Percentiles rank a stretch among this genome's conserved stretches.
Conservation (phyloP, 2,329 filamentous ascomycete species). For the Phaeophleospora eucalypticola region DNA sequence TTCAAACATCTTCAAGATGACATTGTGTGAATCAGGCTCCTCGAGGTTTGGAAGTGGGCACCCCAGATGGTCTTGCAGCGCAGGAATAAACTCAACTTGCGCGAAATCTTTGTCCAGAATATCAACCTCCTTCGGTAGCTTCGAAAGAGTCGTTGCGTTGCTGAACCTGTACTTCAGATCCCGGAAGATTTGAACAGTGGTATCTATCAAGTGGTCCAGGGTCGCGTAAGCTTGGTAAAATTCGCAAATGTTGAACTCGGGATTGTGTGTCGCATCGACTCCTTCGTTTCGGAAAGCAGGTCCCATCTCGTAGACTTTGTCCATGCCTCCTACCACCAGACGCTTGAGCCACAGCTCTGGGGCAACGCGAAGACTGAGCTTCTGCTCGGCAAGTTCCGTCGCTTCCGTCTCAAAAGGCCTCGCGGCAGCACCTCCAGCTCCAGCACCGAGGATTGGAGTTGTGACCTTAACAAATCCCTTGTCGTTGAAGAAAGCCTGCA, state of each 20-base stretch:
- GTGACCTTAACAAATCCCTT: slow-evolving; percentile 79
- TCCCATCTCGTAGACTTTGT: slow-evolving; percentile 88
- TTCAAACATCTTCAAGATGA: slow-evolving; percentile 55
- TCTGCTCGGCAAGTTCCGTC: slow-evolving; percentile 68
- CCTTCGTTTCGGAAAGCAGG: slow-evolving; percentile 87
- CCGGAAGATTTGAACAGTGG: slow-evolving; percentile 63
- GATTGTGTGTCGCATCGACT: slow-evolving; percentile 86
- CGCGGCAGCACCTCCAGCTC: slow-evolving; percentile 82
- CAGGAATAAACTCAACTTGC: slow-evolving; percentile 78
- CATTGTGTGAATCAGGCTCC: slow-evolving; percentile 50
- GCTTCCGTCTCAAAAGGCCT: slow-evolving; percentile 79
- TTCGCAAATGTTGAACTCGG: slow-evolving; percentile 95
- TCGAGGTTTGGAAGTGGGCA: slow-evolving; percentile 52
- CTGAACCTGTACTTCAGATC: slow-evolving; percentile 14
- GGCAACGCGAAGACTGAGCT: slow-evolving; percentile 78
- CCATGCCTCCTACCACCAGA: slow-evolving; percentile 81
- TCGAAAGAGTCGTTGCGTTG: neutral
- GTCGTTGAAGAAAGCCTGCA: slow-evolving; percentile 69
- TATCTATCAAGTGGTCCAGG: slow-evolving; percentile 66
- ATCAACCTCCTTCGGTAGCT: neutral
- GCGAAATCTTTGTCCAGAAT: slow-evolving; percentile 37
- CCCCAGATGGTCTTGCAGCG: slow-evolving; percentile 65
- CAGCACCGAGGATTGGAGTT: slow-evolving; percentile 79
- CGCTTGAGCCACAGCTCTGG: slow-evolving; percentile 95
- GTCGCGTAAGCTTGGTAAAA: slow-evolving; percentile 87